Evolutionary conservation across 208 protist species (phyloP).

Genomic region (Porcisia hertigi): DNA sequence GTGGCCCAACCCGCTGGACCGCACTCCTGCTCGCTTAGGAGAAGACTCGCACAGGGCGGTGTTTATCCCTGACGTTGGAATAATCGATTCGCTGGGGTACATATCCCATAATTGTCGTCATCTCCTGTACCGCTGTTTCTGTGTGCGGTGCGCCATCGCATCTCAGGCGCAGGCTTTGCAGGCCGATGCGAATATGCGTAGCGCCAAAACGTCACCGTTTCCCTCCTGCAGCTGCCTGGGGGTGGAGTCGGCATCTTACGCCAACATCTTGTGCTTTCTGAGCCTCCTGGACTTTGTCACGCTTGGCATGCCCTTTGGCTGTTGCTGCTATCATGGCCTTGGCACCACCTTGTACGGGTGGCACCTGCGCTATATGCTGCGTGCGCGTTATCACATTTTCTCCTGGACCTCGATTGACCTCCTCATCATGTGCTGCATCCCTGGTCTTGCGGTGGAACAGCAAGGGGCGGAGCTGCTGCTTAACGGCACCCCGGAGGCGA

Average conservation of each 20-base stretch:
- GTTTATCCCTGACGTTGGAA: background rate
- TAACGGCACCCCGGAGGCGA: slow-evolving; percentile 26
- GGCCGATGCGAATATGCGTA: slow-evolving; percentile 41
- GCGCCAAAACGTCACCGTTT: slow-evolving; percentile 26
- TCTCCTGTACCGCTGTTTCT: slow-evolving; percentile 56
- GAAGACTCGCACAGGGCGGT: background rate
- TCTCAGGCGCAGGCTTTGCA: slow-evolving; percentile 57
- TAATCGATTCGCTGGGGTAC: background rate
- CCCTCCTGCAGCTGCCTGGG: slow-evolving; percentile 46
- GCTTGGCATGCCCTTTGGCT: slow-evolving; percentile 46
- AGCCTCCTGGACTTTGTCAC: slow-evolving; percentile 52
- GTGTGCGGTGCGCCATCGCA: slow-evolving; percentile 66
- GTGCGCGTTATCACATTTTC: slow-evolving; percentile 62
- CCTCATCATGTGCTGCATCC: slow-evolving; percentile 42
- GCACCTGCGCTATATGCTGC: slow-evolving; percentile 71
- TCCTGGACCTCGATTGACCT: slow-evolving; percentile 35
- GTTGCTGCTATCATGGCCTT: slow-evolving; percentile 67
- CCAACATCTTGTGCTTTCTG: slow-evolving; percentile 39
- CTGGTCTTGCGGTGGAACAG: slow-evolving; percentile 62
- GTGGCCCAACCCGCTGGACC: background rate
- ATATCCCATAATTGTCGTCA: slow-evolving; percentile 18
- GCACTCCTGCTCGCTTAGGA: background rate
- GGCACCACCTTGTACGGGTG: slow-evolving; percentile 64
- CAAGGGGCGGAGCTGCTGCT: slow-evolving; percentile 50
- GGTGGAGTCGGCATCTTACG: slow-evolving; percentile 22